phyloP scores from a whole-genome alignment of 768 basidiomycete species.

The Coprinopsis sp. region DNA sequence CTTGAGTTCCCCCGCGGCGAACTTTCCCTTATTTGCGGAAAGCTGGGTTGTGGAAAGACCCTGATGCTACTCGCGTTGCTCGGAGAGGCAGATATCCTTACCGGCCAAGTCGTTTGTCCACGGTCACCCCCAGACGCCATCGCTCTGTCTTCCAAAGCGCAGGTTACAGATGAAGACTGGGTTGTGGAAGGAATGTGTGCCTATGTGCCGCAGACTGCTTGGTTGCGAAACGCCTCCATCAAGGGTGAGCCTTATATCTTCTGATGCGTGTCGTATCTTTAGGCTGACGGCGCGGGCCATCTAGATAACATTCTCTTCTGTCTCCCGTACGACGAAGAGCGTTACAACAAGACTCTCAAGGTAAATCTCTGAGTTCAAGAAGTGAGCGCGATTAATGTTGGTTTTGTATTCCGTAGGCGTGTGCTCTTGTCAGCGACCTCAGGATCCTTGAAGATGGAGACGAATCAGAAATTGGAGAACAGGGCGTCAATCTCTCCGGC shows the following conservation, averaged over 20 bases:
- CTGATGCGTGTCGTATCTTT: background rate
- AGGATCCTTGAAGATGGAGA: constrained; percentile 86
- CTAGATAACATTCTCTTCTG: constrained; percentile 75
- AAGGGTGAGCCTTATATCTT: constrained; percentile 29
- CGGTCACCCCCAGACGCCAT: constrained; percentile 80
- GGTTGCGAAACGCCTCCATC: constrained; percentile 64
- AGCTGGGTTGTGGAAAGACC: constrained; percentile 87
- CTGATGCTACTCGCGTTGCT: constrained; percentile 77
- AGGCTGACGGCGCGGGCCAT: background rate
- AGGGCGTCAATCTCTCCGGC: constrained; percentile 61
- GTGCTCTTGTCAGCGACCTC: constrained; percentile 68
- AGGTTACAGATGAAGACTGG: constrained; percentile 59
- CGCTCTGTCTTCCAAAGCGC: constrained; percentile 47
- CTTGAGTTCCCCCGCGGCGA: constrained; percentile 75
- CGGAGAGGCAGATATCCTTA: constrained; percentile 81
- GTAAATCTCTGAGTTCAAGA: constrained; percentile 48
- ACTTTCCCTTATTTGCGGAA: constrained; percentile 82
- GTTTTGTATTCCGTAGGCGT: constrained; percentile 36
- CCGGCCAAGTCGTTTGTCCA: constrained; percentile 79
- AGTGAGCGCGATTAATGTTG: background rate
- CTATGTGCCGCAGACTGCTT: constrained; percentile 81
- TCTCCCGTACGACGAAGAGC: constrained; percentile 71
- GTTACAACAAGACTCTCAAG: constrained; percentile 76
- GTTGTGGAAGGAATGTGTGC: constrained; percentile 76
- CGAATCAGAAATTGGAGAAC: constrained; percentile 83